A percentile compares a stretch with the other conserved stretches of the same genome.
phyloP scores from a whole-genome alignment of 2,329 filamentous ascomycete species.

The Fusarium fujikuroi region DNA sequence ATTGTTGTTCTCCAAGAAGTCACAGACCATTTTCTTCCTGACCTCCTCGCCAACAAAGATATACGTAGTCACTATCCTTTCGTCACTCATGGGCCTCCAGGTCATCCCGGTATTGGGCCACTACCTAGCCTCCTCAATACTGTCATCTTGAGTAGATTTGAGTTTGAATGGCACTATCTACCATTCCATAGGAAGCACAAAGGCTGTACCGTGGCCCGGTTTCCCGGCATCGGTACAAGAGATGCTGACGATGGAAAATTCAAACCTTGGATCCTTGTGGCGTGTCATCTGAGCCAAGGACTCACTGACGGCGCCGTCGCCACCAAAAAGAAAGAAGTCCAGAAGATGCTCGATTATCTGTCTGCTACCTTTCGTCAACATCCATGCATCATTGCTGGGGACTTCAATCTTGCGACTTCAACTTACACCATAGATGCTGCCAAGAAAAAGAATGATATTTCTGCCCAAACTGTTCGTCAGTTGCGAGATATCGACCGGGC shows the following conservation, averaged over 20 bases:
- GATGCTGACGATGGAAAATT: slow-evolving; percentile 33
- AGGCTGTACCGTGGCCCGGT: slow-evolving; percentile 61
- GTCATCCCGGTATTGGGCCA: slow-evolving; percentile 62
- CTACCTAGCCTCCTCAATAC: slow-evolving; percentile 70
- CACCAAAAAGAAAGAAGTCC: slow-evolving; percentile 66
- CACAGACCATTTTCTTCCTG: slow-evolving; percentile 70
- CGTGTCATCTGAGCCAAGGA: slow-evolving; percentile 70
- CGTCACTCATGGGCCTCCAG: slow-evolving; percentile 66
- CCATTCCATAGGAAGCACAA: slow-evolving; percentile 67
- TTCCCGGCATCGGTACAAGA: slow-evolving; percentile 44
- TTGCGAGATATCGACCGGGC: slow-evolving; percentile 59
- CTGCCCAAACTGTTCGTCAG: slow-evolving; percentile 55
- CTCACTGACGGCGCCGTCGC: slow-evolving; percentile 67
- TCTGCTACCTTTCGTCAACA: slow-evolving; percentile 52
- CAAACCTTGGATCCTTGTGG: slow-evolving; percentile 61
- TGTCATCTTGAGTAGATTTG: slow-evolving; percentile 66
- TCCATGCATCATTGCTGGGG: slow-evolving; percentile 69
- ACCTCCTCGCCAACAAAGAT: slow-evolving; percentile 59
- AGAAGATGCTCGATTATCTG: slow-evolving; percentile 60
- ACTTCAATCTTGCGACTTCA: slow-evolving; percentile 73
- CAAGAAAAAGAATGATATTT: slow-evolving; percentile 63
- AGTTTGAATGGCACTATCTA: slow-evolving; percentile 66
- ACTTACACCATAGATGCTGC: slow-evolving; percentile 64
- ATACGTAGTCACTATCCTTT: slow-evolving; percentile 64
- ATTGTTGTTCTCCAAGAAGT: slow-evolving; percentile 70